Evolutionary conservation across 192 early-diverging fungal genomes (phyloP).

Genomic region (Gigaspora rosea): DNA sequence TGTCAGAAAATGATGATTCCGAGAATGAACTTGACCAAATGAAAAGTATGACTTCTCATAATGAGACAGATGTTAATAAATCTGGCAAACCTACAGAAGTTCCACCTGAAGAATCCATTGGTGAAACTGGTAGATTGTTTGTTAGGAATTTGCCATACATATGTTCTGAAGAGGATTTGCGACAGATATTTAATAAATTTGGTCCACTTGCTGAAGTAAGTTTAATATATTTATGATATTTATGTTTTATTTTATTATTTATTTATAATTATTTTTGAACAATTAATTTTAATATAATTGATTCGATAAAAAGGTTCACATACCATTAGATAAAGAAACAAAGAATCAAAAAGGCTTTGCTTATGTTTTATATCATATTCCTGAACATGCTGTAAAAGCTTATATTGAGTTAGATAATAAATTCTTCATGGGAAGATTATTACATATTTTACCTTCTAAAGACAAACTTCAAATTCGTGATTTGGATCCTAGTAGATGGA

Average conservation of each 20-base stretch:
- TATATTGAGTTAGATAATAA: constrained; percentile 77
- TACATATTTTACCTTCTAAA: constrained; percentile 88
- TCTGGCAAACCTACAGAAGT: constrained; percentile 7
- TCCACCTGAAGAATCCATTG: constrained; percentile 64
- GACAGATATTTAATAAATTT: constrained; percentile 78
- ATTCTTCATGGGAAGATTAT: constrained; percentile 89
- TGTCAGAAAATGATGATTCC: constrained; percentile 26
- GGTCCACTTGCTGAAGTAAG: constrained; percentile 86
- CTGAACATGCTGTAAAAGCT: constrained; percentile 93
- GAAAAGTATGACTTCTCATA: neutral
- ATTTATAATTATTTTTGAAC: neutral
- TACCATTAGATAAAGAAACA: constrained; percentile 90
- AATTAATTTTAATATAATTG: constrained; percentile 9
- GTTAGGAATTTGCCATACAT: constrained; percentile 92
- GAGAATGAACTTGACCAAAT: neutral
- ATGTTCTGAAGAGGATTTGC: constrained; percentile 86
- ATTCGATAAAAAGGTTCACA: constrained; percentile 63
- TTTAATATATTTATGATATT: neutral
- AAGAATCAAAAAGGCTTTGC: constrained; percentile 94
- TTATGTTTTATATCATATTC: constrained; percentile 84
- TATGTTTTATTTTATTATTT: neutral
- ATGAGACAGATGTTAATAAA: constrained; percentile 13
- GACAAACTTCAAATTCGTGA: constrained; percentile 68
- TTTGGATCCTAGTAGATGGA: constrained; percentile 50
- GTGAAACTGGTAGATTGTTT: constrained; percentile 94